Base-by-base conservation (phyloP, 2,329 filamentous ascomycete species). In the Botrytis aclada region DNA sequence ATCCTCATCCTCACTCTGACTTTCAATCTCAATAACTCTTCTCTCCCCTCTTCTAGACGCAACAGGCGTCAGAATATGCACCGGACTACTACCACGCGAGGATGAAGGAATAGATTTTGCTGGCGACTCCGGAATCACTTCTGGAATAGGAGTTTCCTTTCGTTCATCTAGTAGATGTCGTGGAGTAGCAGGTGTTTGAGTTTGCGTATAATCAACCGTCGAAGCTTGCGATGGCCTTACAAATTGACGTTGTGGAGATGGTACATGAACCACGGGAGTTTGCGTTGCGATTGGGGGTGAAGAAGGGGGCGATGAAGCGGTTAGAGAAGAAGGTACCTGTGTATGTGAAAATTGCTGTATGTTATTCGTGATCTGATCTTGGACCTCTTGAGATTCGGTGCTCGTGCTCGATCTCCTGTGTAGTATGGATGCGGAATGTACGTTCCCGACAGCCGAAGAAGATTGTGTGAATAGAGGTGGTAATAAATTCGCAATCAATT, bases 401-500 rank as follows among this genome's bases (percentile, higher is more conserved):
- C 73, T 74, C 20, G 78, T 54, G 32, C 45, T 67, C 29, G 64
- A 67, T 37, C 18, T 54, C 9, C 45, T 54, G 47, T 56, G 47
- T 6, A 67, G 25, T 29, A 32, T 56, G 18, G 65, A 18, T 20
- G 34, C 61, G 18, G 29, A 18, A 4, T 61, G 51, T 43, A 10
- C 25, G 45, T 43, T 29, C 12, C 43, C 51, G 5, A 41, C 41
- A 45, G 61, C 37, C 14, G 41, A 39, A 34, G 20, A 22, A 58
- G 34, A 51, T 51, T 61, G 29, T 73, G 80, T 82, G 72, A 89
- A 85, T 1, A 89, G 78, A 8, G 86, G 85, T 58, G 84, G 84
- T 25, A 85, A 83, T 47, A 91, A 79, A 73, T 91, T 91, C 70
- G 85, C 87, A 62, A 90, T 84, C 20, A 91, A 80, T 75, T 88